phyloP scores from a whole-genome alignment of 371 early-diverging fungal species.

The Phascolomyces articulosus region DNA sequence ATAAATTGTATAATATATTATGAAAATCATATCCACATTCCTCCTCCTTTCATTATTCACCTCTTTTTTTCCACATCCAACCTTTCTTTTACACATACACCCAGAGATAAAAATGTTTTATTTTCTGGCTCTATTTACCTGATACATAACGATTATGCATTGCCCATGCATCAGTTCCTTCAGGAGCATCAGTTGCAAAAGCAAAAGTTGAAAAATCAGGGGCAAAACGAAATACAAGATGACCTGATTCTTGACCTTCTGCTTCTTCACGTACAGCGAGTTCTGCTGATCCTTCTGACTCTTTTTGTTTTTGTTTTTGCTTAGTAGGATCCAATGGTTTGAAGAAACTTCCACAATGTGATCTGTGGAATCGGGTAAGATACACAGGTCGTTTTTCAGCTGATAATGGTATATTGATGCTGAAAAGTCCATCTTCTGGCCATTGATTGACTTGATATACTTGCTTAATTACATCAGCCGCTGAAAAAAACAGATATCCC shows the following conservation, averaged over 20 bases:
- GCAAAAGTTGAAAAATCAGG: constrained; percentile 33
- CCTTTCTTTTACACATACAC: no score
- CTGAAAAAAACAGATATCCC: constrained; percentile 12
- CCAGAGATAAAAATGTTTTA: no score
- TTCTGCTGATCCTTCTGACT: constrained; percentile 19
- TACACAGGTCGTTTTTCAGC: constrained; percentile 36
- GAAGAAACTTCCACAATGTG: constrained; percentile 37
- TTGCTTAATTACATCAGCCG: constrained; percentile 34
- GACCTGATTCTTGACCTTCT: constrained; percentile 15
- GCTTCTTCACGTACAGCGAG: constrained; percentile 22
- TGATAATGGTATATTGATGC: constrained; percentile 45
- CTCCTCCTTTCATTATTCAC: no score
- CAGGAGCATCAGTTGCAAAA: constrained; percentile 20
- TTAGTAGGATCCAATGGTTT: constrained; percentile 7
- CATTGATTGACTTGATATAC: constrained; percentile 31
- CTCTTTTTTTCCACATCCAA: no score
- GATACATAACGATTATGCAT: constrained; percentile 38
- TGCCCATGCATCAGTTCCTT: constrained; percentile 46
- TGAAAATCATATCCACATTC: no score
- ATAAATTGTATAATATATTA: not conserved
- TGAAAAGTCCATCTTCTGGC: constrained; percentile 41
- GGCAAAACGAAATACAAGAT: constrained; percentile 28
- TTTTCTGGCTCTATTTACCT: constrained; percentile 35
- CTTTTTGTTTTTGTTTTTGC: no score
- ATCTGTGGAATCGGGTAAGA: constrained; percentile 34